Evolutionary conservation across 1,284 basidiomycete species (phyloP).

Genomic region (Ceratorhiza oryzae-sativae): DNA sequence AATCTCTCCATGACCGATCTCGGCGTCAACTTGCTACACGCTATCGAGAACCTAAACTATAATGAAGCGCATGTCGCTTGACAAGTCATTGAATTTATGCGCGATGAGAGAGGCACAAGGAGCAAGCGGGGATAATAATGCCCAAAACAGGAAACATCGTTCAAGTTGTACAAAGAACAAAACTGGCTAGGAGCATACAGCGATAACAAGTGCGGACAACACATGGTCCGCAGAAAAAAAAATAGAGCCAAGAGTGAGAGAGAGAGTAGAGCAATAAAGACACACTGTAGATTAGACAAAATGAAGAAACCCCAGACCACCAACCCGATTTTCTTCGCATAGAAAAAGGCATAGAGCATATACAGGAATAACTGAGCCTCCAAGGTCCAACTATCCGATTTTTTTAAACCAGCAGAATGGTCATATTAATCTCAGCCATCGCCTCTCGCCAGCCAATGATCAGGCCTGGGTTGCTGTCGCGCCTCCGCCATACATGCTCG

Average conservation of each 20-base stretch:
- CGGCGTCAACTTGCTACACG: too few species aligned
- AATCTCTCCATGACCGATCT: neutral
- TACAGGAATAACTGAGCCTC: neutral
- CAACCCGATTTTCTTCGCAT: neutral
- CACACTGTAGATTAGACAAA: neutral
- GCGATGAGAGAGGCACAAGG: neutral
- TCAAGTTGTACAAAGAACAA: conserved; percentile 3
- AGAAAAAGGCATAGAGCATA: neutral
- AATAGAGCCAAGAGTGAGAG: too few species aligned
- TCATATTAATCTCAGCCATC: conserved; percentile 42
- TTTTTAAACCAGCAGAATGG: conserved; percentile 40
- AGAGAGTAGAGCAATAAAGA: neutral
- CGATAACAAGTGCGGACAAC: neutral
- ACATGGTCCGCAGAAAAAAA: conserved; percentile 1
- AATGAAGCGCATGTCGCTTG: neutral
- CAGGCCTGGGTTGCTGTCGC: conserved; percentile 32
- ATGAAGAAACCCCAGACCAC: neutral
- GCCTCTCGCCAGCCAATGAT: conserved; percentile 44
- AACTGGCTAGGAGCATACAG: neutral
- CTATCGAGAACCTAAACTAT: neutral
- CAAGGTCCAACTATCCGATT: too few species aligned
- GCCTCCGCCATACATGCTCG: conserved; percentile 67
- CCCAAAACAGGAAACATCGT: neutral
- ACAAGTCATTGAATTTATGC: neutral
- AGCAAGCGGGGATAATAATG: neutral